phyloP scores from a whole-genome alignment of 2,329 filamentous ascomycete genomes.

The Pseudocercospora macadamiae region DNA sequence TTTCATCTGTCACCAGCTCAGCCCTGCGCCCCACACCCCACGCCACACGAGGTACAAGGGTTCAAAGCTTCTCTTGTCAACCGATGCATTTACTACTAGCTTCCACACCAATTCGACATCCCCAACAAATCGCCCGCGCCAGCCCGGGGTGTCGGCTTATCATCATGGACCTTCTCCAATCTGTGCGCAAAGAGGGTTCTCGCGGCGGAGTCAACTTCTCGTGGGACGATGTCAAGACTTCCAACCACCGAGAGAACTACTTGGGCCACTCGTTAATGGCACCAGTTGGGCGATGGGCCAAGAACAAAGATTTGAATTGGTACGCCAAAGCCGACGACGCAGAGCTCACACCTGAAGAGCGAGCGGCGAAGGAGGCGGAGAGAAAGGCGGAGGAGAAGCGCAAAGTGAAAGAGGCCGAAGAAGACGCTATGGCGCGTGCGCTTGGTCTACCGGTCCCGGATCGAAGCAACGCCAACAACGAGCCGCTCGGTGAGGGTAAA shows the following conservation, averaged over 20 bases:
- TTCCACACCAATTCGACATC: too few relatives aligned
- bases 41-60: too few relatives aligned
- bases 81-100: too few relatives aligned
- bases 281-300: constrained; percentile 86
- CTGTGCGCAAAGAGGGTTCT: constrained; percentile 84
- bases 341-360: constrained; percentile 51
- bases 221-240: constrained; percentile 91
- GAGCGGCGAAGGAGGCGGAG: constrained; percentile 69
- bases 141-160: too few relatives aligned
- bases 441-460: constrained; percentile 76
- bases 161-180: constrained; percentile 87
- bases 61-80: too few relatives aligned
- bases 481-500: constrained; percentile 59
- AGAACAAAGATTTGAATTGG: constrained; percentile 70
- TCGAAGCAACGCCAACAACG: constrained; percentile 65
- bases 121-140: too few relatives aligned
- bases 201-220: constrained; percentile 95
- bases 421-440: constrained; percentile 83
- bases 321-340: constrained; percentile 63
- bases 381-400: constrained; percentile 70
- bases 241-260: constrained; percentile 84
- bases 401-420: constrained; percentile 85
- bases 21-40: too few relatives aligned
- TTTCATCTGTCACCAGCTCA: too few relatives aligned
- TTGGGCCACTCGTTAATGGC: constrained; percentile 91